Percentiles rank a stretch among this genome's conserved stretches.
Conservation (phyloP, 2,329 filamentous ascomycete genomes). For the Cercospora sp. region DNA sequence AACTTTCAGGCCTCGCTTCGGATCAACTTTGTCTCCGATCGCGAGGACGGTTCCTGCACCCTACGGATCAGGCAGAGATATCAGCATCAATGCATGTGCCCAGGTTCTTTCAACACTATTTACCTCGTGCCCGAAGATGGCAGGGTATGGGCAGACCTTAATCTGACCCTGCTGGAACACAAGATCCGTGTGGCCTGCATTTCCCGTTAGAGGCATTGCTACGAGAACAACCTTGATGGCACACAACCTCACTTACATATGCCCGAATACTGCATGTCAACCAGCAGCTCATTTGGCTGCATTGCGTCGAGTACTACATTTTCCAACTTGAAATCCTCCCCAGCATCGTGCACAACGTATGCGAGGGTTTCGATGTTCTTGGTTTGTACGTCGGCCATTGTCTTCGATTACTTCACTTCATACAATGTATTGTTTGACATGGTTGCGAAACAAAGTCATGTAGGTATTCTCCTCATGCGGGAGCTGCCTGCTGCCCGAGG, state of each 20-base stretch:
- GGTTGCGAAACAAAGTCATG: not conserved
- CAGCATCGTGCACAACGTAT: slow-evolving; percentile 23
- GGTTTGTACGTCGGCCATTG: not conserved
- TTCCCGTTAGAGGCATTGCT: not conserved
- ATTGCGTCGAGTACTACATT: slow-evolving; percentile 21
- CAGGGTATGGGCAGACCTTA: slow-evolving; percentile 21
- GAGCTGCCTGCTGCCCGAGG: not conserved
- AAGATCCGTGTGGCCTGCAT: slow-evolving; percentile 25
- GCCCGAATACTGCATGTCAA: slow-evolving; percentile 28
- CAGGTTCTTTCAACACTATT: not conserved
- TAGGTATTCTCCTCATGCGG: not conserved
- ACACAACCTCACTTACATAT: slow-evolving; percentile 19
- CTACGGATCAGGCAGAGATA: not conserved
- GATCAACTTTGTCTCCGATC: not conserved
- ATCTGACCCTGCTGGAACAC: slow-evolving; percentile 27
- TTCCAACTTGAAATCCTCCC: slow-evolving; percentile 26
- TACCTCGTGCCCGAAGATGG: not conserved
- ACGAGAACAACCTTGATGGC: not conserved
- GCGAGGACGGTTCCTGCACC: not conserved
- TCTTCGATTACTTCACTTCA: not conserved
- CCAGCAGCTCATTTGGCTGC: slow-evolving; percentile 24
- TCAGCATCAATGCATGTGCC: not conserved
- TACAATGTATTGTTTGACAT: not conserved
- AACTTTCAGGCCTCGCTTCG: not conserved
- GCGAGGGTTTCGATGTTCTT: slow-evolving; percentile 1